Evolutionary conservation across 345 rosid species (phyloP).

Genomic region (Pugionium dolabratum): DNA sequence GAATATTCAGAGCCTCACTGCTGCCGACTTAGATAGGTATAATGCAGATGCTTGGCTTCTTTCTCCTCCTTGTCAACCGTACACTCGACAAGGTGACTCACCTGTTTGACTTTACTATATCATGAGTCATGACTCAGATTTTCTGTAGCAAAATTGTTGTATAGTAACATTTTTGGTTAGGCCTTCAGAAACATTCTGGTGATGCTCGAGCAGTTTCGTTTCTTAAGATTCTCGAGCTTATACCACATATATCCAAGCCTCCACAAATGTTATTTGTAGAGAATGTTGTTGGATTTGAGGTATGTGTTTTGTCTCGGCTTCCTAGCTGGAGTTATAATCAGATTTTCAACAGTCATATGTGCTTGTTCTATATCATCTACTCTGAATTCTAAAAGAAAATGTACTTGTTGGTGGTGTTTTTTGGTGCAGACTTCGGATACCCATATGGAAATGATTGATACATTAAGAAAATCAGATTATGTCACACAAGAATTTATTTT

Average conservation of each 20-base stretch:
- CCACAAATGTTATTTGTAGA: conserved; percentile 71
- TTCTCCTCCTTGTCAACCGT: conserved; percentile 98
- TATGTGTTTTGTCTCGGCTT: conserved; percentile 39
- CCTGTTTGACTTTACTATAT: background rate
- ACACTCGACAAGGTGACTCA: conserved; percentile 84
- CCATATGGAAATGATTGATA: conserved; percentile 66
- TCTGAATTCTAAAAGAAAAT: background rate
- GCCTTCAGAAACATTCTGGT: conserved; percentile 87
- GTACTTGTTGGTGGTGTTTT: conserved; percentile 15
- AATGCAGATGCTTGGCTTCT: conserved; percentile 89
- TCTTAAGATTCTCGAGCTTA: conserved; percentile 87
- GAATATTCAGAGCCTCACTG: conserved; percentile 82
- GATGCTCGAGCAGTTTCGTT: conserved; percentile 94
- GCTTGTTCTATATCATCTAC: background rate
- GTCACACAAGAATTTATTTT: conserved; percentile 76
- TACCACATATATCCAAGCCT: conserved; percentile 58
- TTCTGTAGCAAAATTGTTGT: background rate
- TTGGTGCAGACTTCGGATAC: conserved; percentile 81
- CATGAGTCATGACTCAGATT: background rate
- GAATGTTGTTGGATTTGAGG: conserved; percentile 94
- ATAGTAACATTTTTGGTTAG: conserved; percentile 45
- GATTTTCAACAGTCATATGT: background rate
- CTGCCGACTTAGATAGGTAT: conserved; percentile 66
- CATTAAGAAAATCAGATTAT: conserved; percentile 53
- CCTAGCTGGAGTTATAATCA: background rate